Evolutionary conservation across 2,329 filamentous ascomycete species (phyloP).

Genomic region (Fusarium haematococcum): DNA sequence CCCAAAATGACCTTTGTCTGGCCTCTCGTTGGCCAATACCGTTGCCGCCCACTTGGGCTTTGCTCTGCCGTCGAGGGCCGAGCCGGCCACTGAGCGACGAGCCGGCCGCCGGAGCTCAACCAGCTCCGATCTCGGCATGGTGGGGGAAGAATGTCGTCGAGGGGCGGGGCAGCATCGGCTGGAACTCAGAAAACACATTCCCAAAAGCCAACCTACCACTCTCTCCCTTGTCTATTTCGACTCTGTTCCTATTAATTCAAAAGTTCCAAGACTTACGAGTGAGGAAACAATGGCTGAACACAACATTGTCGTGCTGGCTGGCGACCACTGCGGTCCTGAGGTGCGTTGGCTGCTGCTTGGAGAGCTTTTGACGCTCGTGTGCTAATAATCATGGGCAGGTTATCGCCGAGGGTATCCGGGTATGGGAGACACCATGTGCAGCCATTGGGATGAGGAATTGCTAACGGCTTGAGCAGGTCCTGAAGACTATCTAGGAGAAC

Average conservation of each 20-base stretch:
- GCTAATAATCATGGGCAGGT: slow-evolving; percentile 62
- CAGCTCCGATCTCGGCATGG: slow-evolving; percentile 54
- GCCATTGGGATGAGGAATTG: not conserved
- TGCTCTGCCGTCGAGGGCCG: slow-evolving; percentile 25
- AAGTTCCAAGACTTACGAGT: not conserved
- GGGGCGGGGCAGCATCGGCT: slow-evolving; percentile 42
- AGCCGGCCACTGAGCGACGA: slow-evolving; percentile 34
- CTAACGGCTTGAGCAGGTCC: slow-evolving; percentile 64
- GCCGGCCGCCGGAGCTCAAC: slow-evolving; percentile 31
- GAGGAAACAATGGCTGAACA: slow-evolving; percentile 69
- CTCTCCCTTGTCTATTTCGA: not conserved
- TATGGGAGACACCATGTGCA: slow-evolving; percentile 52
- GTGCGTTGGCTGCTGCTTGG: slow-evolving; percentile 58
- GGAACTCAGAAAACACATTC: slow-evolving; percentile 24
- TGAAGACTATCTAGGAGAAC: slow-evolving; percentile 81
- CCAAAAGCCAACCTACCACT: slow-evolving; percentile 14
- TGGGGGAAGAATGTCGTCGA: slow-evolving; percentile 44
- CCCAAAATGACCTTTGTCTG: slow-evolving; percentile 34
- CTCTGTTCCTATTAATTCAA: not conserved
- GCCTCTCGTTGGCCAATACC: slow-evolving; percentile 37
- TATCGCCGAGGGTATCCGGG: slow-evolving; percentile 86
- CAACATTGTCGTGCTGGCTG: slow-evolving; percentile 84
- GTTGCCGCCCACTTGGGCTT: slow-evolving; percentile 24
- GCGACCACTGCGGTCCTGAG: slow-evolving; percentile 90
- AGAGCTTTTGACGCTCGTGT: slow-evolving; percentile 8